Evolutionary conservation across 768 basidiomycete species (phyloP).

Genomic region (Russula olivacea): DNA sequence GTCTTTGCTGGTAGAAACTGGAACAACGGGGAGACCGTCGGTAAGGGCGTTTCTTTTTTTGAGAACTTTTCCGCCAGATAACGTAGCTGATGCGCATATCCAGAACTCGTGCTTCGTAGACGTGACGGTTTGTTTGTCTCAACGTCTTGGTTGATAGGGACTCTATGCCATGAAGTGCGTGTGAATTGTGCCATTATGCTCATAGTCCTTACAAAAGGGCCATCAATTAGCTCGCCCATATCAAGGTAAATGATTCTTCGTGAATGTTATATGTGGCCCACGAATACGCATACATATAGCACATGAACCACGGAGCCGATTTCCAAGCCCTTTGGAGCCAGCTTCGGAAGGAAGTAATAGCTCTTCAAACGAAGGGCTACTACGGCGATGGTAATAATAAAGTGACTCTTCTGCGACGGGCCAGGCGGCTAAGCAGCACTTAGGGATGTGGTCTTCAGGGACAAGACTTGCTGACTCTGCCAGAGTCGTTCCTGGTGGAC

Average conservation of each 20-base stretch:
- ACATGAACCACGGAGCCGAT: constrained; percentile 72
- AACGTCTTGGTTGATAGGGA: constrained; percentile 64
- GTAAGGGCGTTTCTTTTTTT: constrained; percentile 34
- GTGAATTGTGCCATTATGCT: constrained; percentile 20
- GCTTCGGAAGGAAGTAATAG: constrained; percentile 58
- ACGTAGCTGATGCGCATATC: neutral
- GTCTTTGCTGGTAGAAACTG: constrained; percentile 83
- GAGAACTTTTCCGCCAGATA: neutral
- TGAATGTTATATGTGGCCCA: neutral
- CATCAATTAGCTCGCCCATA: constrained; percentile 65
- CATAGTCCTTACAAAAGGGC: neutral
- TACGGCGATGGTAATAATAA: constrained; percentile 65
- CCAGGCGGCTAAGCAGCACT: neutral
- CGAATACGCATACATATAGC: constrained; percentile 41
- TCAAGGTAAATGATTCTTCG: constrained; percentile 46
- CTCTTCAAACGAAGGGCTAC: constrained; percentile 69
- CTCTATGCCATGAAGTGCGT: constrained; percentile 80
- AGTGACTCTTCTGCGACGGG: neutral
- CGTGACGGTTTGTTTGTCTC: constrained; percentile 56
- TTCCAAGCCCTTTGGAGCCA: constrained; percentile 73
- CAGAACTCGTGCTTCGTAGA: constrained; percentile 71
- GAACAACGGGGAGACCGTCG: constrained; percentile 77
- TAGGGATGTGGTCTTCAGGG: constrained; percentile 82
- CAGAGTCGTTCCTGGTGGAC: constrained; percentile 44
- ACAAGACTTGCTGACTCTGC: constrained; percentile 62